phyloP scores from a whole-genome alignment of 1,284 basidiomycete genomes.

The Puccinia sorghi region DNA sequence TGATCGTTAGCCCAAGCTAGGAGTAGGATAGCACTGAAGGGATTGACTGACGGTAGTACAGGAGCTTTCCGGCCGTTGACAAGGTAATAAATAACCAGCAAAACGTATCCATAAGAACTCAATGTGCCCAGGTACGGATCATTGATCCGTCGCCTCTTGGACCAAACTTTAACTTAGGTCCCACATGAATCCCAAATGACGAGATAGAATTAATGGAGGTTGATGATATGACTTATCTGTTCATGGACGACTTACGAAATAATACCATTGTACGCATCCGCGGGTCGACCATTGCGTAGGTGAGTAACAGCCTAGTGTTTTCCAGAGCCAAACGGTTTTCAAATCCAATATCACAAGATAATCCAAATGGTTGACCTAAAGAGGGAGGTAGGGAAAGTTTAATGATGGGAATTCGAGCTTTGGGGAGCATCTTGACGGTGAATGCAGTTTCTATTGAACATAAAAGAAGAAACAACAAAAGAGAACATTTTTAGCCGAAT shows the following conservation, averaged over 20 bases:
- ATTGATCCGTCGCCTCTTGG: conserved; percentile 96
- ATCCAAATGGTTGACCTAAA: conserved; percentile 74
- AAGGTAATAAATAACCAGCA: conserved; percentile 95
- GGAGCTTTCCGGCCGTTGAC: conserved; percentile 95
- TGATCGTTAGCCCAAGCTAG: conserved; percentile 58
- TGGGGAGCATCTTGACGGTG: conserved; percentile 90
- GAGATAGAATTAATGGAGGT: not conserved
- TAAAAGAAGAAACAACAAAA: conserved; percentile 5
- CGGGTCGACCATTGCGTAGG: conserved; percentile 96
- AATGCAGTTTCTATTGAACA: conserved; percentile 81
- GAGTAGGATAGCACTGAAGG: conserved; percentile 68
- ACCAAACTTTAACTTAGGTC: conserved; percentile 90
- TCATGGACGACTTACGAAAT: conserved; percentile 70
- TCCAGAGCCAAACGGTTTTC: conserved; percentile 95
- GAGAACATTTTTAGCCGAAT: conserved; percentile 5
- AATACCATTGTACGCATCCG: conserved; percentile 90
- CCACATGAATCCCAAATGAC: conserved; percentile 11
- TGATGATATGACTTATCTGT: not conserved
- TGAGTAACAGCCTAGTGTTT: conserved; percentile 92
- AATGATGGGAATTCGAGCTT: conserved; percentile 97
- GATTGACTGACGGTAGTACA: conserved; percentile 68
- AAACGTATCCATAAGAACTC: conserved; percentile 95
- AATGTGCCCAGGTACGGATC: conserved; percentile 95
- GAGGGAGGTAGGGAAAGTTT: conserved; percentile 91
- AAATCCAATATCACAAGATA: conserved; percentile 97